phyloP scores from a whole-genome alignment of 208 protist species.

The Leishmania aethiopica region DNA sequence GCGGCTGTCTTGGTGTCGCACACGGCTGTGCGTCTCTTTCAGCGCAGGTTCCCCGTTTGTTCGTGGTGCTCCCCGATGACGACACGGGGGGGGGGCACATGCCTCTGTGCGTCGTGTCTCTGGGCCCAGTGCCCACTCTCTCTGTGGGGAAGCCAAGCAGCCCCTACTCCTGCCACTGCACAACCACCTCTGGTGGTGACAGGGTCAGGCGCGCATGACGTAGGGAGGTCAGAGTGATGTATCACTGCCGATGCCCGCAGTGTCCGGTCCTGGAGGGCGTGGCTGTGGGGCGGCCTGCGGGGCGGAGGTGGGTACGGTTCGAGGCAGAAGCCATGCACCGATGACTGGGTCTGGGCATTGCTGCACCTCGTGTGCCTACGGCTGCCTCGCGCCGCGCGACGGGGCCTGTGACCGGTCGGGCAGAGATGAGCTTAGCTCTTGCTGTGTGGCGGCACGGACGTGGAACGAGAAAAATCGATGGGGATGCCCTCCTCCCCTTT shows the following conservation, averaged over 20 bases:
- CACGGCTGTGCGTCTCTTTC: not conserved
- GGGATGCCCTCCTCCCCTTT: not conserved
- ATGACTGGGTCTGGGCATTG: not conserved
- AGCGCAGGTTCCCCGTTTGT: not conserved
- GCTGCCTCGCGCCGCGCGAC: not conserved
- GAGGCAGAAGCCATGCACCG: not conserved
- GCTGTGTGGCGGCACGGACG: not conserved
- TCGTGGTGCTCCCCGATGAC: not conserved
- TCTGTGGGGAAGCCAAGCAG: not conserved
- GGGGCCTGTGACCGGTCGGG: not conserved
- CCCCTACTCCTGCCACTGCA: not conserved
- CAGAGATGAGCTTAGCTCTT: not conserved
- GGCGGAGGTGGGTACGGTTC: not conserved
- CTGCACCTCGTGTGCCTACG: not conserved
- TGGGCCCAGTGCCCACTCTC: not conserved
- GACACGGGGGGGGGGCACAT: not conserved
- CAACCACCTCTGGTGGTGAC: not conserved
- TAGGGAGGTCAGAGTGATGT: not conserved
- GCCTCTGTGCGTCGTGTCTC: not conserved
- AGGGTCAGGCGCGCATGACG: not conserved
- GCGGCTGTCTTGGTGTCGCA: not conserved
- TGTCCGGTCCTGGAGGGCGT: not conserved
- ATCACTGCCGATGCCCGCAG: not conserved
- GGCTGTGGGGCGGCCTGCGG: not conserved
- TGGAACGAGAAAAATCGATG: not conserved